Conservation (phyloP, 2,329 filamentous ascomycete genomes). For the Fusarium abutilonis region DNA sequence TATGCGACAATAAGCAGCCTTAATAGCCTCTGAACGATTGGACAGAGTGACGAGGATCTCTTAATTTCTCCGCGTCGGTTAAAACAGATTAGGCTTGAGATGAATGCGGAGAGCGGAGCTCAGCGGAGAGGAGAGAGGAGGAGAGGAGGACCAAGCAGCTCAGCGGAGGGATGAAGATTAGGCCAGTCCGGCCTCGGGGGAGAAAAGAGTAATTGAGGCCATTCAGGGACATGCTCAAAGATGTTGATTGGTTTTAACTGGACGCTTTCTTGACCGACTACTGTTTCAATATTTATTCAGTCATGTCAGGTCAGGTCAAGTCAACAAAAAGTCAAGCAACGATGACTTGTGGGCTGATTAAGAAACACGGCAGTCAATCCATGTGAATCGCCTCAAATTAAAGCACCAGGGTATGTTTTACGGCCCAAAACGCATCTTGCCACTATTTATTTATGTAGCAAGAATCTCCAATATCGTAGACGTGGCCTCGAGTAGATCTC, state of each 20-base stretch:
- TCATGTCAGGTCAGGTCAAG: conserved; percentile 18
- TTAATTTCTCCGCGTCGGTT: conserved; percentile 35
- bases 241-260: conserved; percentile 19
- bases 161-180: conserved; percentile 5
- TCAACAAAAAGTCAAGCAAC: conserved; percentile 39
- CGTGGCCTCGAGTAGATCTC: conserved; percentile 33
- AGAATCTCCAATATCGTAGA: not conserved
- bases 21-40: conserved; percentile 41
- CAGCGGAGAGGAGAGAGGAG: conserved; percentile 13
- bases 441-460: conserved; percentile 9
- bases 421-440: conserved; percentile 12
- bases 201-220: conserved; percentile 24
- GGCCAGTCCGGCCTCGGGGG: conserved; percentile 1
- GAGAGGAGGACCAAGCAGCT: conserved; percentile 6
- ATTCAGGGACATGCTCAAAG: conserved; percentile 25
- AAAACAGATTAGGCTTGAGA: conserved; percentile 37
- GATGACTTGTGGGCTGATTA: conserved; percentile 27
- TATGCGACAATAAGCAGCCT: conserved; percentile 30
- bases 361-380: conserved; percentile 22
- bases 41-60: conserved; percentile 17
- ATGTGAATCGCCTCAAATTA: conserved; percentile 16
- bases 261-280: conserved; percentile 22
- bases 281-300: conserved; percentile 20
- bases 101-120: conserved; percentile 38
- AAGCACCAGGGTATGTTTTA: conserved; percentile 5